Percentiles rank a stretch among this genome's conserved stretches.
phyloP scores from a whole-genome alignment of 1,284 basidiomycete species.

The Cryptococcus depauperatus region DNA sequence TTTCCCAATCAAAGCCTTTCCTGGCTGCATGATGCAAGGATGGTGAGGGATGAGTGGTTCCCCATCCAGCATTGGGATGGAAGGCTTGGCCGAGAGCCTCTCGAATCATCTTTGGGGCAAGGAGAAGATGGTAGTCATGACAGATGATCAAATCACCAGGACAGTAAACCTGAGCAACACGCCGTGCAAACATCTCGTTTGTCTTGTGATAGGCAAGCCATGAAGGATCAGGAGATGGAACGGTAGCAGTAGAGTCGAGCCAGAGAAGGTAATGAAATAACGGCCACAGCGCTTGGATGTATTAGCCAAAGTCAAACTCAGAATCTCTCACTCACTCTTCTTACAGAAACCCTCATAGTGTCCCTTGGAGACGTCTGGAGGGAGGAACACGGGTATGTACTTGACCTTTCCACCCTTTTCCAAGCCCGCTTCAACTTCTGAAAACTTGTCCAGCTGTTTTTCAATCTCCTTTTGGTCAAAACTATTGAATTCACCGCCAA shows the following conservation, averaged over 20 bases:
- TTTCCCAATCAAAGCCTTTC: constrained; percentile 33
- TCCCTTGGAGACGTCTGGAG: constrained; percentile 79
- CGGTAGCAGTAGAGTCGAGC: constrained; percentile 64
- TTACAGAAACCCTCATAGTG: constrained; percentile 99
- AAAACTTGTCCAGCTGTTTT: constrained; percentile 54
- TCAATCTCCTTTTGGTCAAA: constrained; percentile 59
- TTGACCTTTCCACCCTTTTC: constrained; percentile 52
- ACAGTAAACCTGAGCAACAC: constrained; percentile 64
- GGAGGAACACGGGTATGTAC: constrained; percentile 87
- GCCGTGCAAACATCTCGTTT: constrained; percentile 75
- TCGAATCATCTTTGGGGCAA: constrained; percentile 78
- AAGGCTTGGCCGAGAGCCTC: constrained; percentile 62
- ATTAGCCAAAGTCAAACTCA: constrained; percentile 5
- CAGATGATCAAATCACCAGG: constrained; percentile 88
- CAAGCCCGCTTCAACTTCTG: constrained; percentile 52
- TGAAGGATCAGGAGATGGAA: constrained; percentile 57
- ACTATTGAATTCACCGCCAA: constrained; percentile 51
- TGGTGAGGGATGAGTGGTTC: constrained; percentile 22
- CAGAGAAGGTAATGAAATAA: constrained; percentile 97
- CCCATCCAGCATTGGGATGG: constrained; percentile 20
- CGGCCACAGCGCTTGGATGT: constrained; percentile 80
- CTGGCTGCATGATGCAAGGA: constrained; percentile 17
- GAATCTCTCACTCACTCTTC: constrained; percentile 57
- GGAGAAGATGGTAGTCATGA: constrained; percentile 87
- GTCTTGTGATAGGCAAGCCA: constrained; percentile 79